These are phyloP conservation scores for Candida maesae DNA, from an alignment of 805 yeast species.

Conservation along the genomic window DNA sequence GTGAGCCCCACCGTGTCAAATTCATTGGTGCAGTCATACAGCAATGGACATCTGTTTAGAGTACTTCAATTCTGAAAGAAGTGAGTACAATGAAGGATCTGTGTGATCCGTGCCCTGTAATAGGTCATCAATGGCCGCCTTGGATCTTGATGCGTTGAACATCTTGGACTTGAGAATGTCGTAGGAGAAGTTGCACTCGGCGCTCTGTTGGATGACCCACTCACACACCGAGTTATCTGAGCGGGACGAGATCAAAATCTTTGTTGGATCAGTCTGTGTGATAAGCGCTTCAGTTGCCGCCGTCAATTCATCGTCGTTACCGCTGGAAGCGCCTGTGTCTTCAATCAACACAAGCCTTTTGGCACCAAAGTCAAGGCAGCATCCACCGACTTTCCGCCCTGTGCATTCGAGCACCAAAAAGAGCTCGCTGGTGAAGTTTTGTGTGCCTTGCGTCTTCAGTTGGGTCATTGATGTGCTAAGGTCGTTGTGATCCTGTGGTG, in stretches of 20 bases:
- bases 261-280: constrained; percentile 5
- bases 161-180: constrained; percentile 9
- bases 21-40: constrained; percentile 6
- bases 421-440: not conserved
- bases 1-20: too few relatives aligned
- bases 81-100: not conserved
- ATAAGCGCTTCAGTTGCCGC: constrained; percentile 1
- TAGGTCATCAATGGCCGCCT: constrained; percentile 5
- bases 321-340: not conserved
- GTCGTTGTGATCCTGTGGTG: not conserved
- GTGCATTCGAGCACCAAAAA: constrained; percentile 9
- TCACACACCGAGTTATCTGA: constrained; percentile 3
- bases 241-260: constrained; percentile 5
- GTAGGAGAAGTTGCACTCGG: constrained; percentile 3
- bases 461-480: constrained; percentile 2
- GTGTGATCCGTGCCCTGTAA: not conserved
- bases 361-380: constrained; percentile 6
- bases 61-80: constrained; percentile 7
- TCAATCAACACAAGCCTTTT: constrained; percentile 8
- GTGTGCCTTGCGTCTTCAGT: not conserved
- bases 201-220: constrained; percentile 4
- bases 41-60: constrained; percentile 7
- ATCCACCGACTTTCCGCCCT: constrained; percentile 11
- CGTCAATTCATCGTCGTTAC: not conserved
- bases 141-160: constrained; percentile 1